These are phyloP conservation scores for Aureobasidium sp. DNA, from an alignment of 2,329 filamentous ascomycete genomes.

Conservation along the genomic window DNA sequence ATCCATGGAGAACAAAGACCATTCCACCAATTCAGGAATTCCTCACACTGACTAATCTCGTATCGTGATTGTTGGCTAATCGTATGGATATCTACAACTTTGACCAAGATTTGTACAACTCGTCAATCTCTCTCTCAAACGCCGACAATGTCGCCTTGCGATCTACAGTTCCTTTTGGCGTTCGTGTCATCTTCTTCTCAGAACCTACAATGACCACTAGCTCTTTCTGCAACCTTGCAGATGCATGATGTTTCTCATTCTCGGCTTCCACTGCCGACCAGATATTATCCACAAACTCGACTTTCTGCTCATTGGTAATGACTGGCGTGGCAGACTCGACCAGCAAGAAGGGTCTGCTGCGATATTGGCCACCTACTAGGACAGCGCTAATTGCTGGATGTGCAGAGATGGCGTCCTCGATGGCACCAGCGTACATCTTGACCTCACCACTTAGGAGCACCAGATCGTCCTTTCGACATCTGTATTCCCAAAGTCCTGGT, in stretches of 20 bases:
- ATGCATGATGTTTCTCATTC: conserved; percentile 3
- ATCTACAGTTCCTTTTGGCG: conserved; percentile 7
- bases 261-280: conserved; percentile 4
- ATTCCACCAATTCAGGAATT: not conserved
- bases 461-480: conserved; percentile 9
- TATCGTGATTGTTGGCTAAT: too few species aligned
- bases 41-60: too few species aligned
- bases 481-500: conserved; percentile 6
- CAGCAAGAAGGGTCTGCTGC: conserved; percentile 9
- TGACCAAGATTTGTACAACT: not conserved
- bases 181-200: not conserved
- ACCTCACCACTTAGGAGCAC: conserved; percentile 9
- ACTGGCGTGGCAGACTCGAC: not conserved
- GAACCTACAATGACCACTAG: not conserved
- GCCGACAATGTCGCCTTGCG: not conserved
- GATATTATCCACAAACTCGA: not conserved
- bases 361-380: conserved; percentile 4
- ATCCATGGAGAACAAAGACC: not conserved
- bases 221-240: not conserved
- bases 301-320: not conserved
- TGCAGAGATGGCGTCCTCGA: conserved; percentile 3
- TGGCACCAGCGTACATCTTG: conserved; percentile 10
- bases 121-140: conserved; percentile 5
- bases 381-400: not conserved
- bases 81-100: not conserved